Percentiles rank a stretch among this genome's conserved stretches.
Evolutionary conservation across 1,284 basidiomycete genomes (phyloP).

Genomic region (Veloboletus limbatus): DNA sequence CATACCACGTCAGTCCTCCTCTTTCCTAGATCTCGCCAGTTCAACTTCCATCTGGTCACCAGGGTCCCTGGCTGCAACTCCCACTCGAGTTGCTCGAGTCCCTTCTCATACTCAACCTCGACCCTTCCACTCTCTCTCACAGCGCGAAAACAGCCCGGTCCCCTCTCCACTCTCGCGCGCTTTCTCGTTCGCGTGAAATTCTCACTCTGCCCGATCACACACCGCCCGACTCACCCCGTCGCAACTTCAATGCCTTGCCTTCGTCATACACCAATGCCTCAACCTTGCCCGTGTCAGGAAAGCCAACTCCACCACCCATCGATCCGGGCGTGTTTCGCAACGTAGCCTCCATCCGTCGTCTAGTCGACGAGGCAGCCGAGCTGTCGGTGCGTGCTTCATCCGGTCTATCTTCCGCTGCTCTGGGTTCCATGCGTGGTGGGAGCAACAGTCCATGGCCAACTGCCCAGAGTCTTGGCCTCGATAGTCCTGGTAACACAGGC

Average conservation of each 20-base stretch:
- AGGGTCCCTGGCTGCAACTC: conserved; percentile 87
- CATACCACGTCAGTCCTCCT: conserved; percentile 68
- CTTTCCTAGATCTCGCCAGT: too few relatives aligned
- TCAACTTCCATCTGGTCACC: too few relatives aligned
- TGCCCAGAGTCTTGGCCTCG: conserved; percentile 59
- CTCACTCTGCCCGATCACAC: conserved; percentile 45
- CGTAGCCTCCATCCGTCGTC: conserved; percentile 65
- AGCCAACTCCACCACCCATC: conserved; percentile 73
- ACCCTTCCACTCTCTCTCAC: conserved; percentile 58
- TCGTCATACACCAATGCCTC: too few relatives aligned
- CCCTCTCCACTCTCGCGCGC: too few relatives aligned
- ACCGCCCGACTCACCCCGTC: conserved; percentile 53
- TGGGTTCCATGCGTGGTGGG: conserved; percentile 56
- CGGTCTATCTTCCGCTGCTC: conserved; percentile 67
- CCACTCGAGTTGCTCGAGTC: conserved; percentile 78
- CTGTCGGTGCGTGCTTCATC: conserved; percentile 78
- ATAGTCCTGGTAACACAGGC: conserved; percentile 42
- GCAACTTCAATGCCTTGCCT: conserved; percentile 37
- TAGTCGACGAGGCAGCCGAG: conserved; percentile 83
- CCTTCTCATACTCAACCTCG: conserved; percentile 69
- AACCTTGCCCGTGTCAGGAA: conserved; percentile 51
- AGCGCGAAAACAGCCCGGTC: too few relatives aligned
- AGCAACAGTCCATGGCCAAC: conserved; percentile 52
- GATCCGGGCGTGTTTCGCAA: conserved; percentile 80
- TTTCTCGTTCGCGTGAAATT: conserved; percentile 36